Evolutionary conservation across 2,329 filamentous ascomycete genomes (phyloP), one percentile per base, ranked within the genome.

Genomic region (Hirsutella thompsonii): DNA sequence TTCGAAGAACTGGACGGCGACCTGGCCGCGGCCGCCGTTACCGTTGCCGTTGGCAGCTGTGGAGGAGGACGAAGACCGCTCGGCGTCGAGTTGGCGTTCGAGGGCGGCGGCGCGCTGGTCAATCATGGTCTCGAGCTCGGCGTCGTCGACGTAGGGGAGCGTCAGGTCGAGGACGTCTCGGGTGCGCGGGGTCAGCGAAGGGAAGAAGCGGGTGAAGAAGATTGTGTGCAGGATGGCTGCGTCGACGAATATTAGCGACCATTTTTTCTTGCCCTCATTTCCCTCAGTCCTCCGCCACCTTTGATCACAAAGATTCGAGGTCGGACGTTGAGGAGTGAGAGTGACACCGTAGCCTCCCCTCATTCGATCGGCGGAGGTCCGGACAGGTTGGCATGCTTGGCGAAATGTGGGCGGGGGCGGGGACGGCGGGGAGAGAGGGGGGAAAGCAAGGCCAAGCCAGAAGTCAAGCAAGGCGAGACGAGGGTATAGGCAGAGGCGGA

Each of bases 181-280:
- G 47, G 86, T 88, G 47, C 78, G 76, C 5, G 92, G 90, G 34
- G 76, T 70, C 52, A 95, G 75, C 44, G 86, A 81, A 43, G 87
- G 87, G 70, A 96, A 95, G 75, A 90, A 94, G 56, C 92, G 83
- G 68, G 95, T 89, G 74, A 96, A 96, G 77, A 96, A 98, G 61
- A 96, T 95, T 39, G 89, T 93, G 62, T 95, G 89, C 38, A 96
- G 75, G 59, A 95, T 84, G 48, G 84, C 90, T 94, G 54, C 41
- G 8, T 34, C 20, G n/a, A 20, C 29, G 33, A 36, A 29, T 29
- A 13, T 29, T 13, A 29, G 26, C 26, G 13, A 29, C 8, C 13
- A 23, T 33, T 20, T 29, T 20, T 37, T 20, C 23, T 5, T 30
- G n/a, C n/a, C n/a, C n/a, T n/a, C n/a, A n/a, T n/a, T n/a, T n/a